A percentile compares a stretch with the other conserved stretches of the same genome.
phyloP scores from a whole-genome alignment of 2,329 filamentous ascomycete genomes.

The Aspergillus eucalypticola region DNA sequence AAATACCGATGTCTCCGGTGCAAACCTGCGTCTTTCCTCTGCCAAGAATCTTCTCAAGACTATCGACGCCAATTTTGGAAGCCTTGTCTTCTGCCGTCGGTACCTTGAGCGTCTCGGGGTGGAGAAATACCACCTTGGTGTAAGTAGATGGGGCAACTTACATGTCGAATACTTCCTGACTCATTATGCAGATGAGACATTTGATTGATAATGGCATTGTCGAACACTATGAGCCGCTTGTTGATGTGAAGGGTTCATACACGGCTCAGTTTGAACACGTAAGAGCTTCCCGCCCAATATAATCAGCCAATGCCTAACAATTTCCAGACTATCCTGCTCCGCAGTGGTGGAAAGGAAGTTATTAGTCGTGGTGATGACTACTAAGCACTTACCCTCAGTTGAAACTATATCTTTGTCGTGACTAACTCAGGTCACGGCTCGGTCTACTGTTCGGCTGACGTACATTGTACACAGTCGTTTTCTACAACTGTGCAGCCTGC shows the following conservation, averaged over 20 bases:
- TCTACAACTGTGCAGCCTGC: no score
- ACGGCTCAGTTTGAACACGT: slow-evolving; percentile 65
- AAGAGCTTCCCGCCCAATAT: slow-evolving; percentile 12
- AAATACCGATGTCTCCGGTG: slow-evolving; percentile 34
- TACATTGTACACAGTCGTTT: no score
- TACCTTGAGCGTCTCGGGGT: slow-evolving; percentile 65
- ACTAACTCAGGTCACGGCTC: no score
- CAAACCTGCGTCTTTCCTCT: slow-evolving; percentile 49
- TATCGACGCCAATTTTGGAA: slow-evolving; percentile 64
- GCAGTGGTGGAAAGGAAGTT: slow-evolving; percentile 51
- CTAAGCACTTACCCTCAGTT: slow-evolving; percentile 25
- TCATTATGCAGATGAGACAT: slow-evolving; percentile 54
- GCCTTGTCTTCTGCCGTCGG: slow-evolving; percentile 61
- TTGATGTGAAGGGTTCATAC: slow-evolving; percentile 62
- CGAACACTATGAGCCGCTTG: slow-evolving; percentile 58
- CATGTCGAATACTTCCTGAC: slow-evolving; percentile 16
- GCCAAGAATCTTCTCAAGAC: slow-evolving; percentile 60
- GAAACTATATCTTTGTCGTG: background rate
- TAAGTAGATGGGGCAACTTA: slow-evolving; percentile 33
- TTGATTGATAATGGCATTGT: slow-evolving; percentile 60
- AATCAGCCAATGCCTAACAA: slow-evolving; percentile 1
- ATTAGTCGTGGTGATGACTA: slow-evolving; percentile 57
- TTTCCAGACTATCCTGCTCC: slow-evolving; percentile 50
- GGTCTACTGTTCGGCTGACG: no score
- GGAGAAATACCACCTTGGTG: slow-evolving; percentile 60